Conservation (phyloP, 2,329 filamentous ascomycete genomes). For the Diaporthe caulivora region DNA sequence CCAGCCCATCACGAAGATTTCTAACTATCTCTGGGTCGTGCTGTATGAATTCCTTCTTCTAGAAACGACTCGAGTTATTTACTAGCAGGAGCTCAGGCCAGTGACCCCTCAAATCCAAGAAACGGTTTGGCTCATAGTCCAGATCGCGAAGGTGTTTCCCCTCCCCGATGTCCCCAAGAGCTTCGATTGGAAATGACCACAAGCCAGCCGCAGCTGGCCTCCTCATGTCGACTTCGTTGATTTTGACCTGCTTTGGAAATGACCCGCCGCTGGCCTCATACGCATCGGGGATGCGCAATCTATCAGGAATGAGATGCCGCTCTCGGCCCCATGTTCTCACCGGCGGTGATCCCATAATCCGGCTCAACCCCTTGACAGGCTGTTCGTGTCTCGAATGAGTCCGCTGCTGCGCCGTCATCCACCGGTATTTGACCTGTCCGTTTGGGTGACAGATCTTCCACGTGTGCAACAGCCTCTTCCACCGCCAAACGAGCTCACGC, state of each 20-base stretch:
- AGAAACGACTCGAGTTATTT: background rate
- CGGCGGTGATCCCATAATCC: background rate
- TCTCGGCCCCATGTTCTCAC: background rate
- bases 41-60: too few species aligned
- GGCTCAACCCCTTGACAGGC: background rate
- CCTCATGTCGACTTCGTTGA: background rate
- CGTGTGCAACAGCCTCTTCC: constrained; percentile 25
- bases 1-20: too few species aligned
- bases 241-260: background rate
- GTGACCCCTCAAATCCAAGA: constrained; percentile 24
- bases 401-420: background rate
- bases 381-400: background rate
- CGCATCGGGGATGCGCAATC: too few species aligned
- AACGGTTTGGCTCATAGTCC: constrained; percentile 1
- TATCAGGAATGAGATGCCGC: too few species aligned
- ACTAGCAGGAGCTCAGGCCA: constrained; percentile 23
- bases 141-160: constrained; percentile 13
- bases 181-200: constrained; percentile 35
- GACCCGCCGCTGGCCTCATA: background rate
- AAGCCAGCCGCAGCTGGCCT: constrained; percentile 11
- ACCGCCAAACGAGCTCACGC: constrained; percentile 34
- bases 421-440: constrained; percentile 28
- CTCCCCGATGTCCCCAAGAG: constrained; percentile 24
- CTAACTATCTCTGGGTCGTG: too few species aligned
- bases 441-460: constrained; percentile 22